phyloP scores from a whole-genome alignment of 176 grass and related monocot species.

The Microstegium vimineum region DNA sequence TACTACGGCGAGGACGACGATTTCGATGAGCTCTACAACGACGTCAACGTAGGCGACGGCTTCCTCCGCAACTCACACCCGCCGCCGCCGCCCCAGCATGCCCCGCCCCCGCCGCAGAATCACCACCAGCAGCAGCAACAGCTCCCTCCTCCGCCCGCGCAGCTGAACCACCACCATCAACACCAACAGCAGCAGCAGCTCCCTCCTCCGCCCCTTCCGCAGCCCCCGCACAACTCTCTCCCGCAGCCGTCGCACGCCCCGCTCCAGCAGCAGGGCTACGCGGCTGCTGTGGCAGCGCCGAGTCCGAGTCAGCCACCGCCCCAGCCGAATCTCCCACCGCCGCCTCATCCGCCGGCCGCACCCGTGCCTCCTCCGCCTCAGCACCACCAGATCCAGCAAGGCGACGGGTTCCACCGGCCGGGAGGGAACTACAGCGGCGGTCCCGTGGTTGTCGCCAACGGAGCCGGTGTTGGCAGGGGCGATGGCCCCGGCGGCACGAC shows the following conservation, averaged over 20 bases:
- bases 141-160: slow-evolving; percentile 3
- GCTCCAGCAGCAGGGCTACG: slow-evolving; percentile 46
- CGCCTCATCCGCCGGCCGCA: background rate
- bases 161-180: background rate
- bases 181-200: background rate
- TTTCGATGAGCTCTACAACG: slow-evolving; percentile 85
- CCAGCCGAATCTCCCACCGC: slow-evolving; percentile 31
- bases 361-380: slow-evolving; percentile 11
- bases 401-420: slow-evolving; percentile 67
- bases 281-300: slow-evolving; percentile 25
- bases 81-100: background rate
- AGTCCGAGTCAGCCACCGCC: slow-evolving; percentile 36
- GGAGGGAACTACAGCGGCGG: slow-evolving; percentile 36
- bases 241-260: slow-evolving; percentile 5
- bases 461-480: slow-evolving; percentile 19
- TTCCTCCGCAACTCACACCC: slow-evolving; percentile 48
- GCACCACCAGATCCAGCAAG: slow-evolving; percentile 48
- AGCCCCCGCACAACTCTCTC: slow-evolving; percentile 1
- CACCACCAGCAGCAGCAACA: slow-evolving; percentile 14
- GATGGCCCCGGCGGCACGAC: slow-evolving; percentile 48
- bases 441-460: slow-evolving; percentile 33
- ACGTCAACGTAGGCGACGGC: slow-evolving; percentile 78
- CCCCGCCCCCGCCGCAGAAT: background rate
- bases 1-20: slow-evolving; percentile 88
- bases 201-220: background rate